Conservation (phyloP, 805 yeast species). For the Yamadazyma takamatsuzukensis region DNA sequence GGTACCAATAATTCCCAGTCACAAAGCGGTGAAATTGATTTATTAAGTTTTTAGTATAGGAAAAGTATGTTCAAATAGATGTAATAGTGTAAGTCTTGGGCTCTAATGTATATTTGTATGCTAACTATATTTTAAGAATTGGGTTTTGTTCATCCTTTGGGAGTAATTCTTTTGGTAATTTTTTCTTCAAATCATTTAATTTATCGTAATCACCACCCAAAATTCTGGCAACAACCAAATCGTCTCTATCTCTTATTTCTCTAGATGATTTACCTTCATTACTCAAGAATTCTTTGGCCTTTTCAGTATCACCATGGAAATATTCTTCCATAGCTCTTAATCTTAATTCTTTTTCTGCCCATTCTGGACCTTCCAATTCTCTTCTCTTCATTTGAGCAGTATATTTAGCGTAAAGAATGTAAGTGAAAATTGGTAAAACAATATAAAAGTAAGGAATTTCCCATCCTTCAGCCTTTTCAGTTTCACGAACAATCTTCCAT, state of each 20-base stretch:
- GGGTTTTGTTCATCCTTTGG: conserved; percentile 34
- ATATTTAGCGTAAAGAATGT: conserved; percentile 49
- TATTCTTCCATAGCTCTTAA: conserved; percentile 69
- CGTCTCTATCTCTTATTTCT: conserved; percentile 67
- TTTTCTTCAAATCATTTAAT: conserved; percentile 54
- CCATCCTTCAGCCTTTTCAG: conserved; percentile 79
- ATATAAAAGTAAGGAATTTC: conserved; percentile 68
- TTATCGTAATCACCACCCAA: conserved; percentile 82
- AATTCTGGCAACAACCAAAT: conserved; percentile 74
- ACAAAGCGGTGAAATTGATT: conserved; percentile 46
- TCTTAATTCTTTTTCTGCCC: conserved; percentile 83
- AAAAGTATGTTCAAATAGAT: not conserved
- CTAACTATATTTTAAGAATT: conserved; percentile 32
- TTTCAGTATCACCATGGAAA: conserved; percentile 48
- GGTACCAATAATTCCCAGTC: too few species aligned
- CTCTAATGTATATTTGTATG: conserved; percentile 1
- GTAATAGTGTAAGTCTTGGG: not conserved
- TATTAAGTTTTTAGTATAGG: conserved; percentile 37
- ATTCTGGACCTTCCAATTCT: conserved; percentile 50
- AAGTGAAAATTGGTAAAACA: conserved; percentile 66
- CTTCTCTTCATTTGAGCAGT: conserved; percentile 40
- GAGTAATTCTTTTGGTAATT: conserved; percentile 36
- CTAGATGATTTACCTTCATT: conserved; percentile 49
- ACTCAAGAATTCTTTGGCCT: conserved; percentile 52
- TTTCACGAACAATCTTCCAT: conserved; percentile 74